Base-by-base conservation (phyloP, 129 eudicot genomes). In the Saposhnikovia divaricata region DNA sequence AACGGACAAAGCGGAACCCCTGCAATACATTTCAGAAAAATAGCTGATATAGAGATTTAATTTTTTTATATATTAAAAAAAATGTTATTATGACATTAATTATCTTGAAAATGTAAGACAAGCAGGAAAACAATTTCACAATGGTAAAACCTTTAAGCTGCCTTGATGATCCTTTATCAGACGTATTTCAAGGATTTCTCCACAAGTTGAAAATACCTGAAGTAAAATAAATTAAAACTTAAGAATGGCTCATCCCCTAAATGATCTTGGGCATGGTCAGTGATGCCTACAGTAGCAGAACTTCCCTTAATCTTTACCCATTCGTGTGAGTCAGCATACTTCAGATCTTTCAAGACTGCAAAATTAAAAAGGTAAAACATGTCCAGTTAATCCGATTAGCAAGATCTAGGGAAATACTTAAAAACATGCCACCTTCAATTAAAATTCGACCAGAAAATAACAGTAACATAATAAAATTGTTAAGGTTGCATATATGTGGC, bases 1-100 rank as follows among this genome's bases (percentile, higher is more conserved):
- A 93, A 19, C 96, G 93, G 46, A 93, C 88, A 86, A 93, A 93
- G 80, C 98, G 87, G 76, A 85, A 93, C 72, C 98, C 98, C 98
- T 93, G 69, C 25, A 81, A 42, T 34, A 74, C 12, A 76, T 39
- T 18, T 16, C 66, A 11, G 2, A 46, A 46, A 31, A 38, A 28
- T 5, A 73, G n/a, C 16, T 43, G 9, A 78, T 14, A 61, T 21
- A 55, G 28, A 53, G 38, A 63, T 21, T 27, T 16, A 28, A 27
- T 44, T 27, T 63, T 9, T 9, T 59, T 59, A n/a, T 11, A 9
- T 12, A 27, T 23, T 75, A 28, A 27, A 68, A 23, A 45, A 77
- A 46, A 75, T 80, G 81, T 42, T 72, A 25, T 19, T 11, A 37
- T 31, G 19, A 14, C 18, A n/a, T n/a, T n/a, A n/a, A 39, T 38